Conservation (phyloP, 257 asterid genomes). For the Solanum piurae region DNA sequence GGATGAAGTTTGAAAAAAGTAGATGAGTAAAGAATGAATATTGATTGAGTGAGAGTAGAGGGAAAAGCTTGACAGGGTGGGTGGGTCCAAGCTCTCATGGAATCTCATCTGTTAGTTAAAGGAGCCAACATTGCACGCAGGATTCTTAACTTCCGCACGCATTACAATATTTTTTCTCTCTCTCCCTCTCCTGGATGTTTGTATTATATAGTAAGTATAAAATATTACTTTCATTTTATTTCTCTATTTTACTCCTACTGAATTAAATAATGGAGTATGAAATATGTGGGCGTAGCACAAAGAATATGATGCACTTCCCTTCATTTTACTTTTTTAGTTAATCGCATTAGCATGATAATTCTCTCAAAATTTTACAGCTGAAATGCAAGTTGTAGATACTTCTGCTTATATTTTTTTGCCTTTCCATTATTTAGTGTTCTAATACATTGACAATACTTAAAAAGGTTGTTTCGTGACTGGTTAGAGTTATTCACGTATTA, state of each 20-base stretch:
- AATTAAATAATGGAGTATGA: neutral
- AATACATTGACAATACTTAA: neutral
- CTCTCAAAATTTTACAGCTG: neutral
- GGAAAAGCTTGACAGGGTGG: neutral
- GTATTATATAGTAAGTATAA: no score
- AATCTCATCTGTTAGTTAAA: neutral
- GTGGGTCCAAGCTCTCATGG: neutral
- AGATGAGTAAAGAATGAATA: neutral
- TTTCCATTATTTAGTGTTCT: neutral
- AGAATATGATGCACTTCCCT: neutral
- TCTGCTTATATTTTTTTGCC: neutral
- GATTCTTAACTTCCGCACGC: neutral
- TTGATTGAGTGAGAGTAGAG: neutral
- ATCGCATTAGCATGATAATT: neutral
- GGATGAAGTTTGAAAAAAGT: neutral
- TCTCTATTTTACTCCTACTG: neutral
- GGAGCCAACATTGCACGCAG: constrained; percentile 3
- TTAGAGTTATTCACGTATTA: neutral
- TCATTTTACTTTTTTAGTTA: neutral
- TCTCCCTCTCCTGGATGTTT: neutral
- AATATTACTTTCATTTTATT: no score
- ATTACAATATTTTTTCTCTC: neutral
- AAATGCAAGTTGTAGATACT: neutral
- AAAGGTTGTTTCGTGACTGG: neutral
- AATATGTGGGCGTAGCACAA: neutral